Evolutionary conservation across 2,329 filamentous ascomycete genomes (phyloP).

Genomic region (Trichoderma cornu-damae): DNA sequence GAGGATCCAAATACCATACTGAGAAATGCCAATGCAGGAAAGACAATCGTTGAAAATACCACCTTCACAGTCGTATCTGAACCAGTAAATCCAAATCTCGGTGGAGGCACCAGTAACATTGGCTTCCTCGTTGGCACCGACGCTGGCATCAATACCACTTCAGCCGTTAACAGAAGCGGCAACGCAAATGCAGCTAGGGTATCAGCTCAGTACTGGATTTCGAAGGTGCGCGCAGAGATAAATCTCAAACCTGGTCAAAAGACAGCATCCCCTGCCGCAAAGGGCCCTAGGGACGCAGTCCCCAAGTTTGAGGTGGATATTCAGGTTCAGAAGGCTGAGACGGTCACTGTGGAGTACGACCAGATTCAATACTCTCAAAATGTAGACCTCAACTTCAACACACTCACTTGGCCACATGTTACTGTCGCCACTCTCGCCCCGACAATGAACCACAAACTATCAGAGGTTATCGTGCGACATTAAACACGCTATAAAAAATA

Average conservation of each 20-base stretch:
- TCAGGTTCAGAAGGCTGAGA: background rate
- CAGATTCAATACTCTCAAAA: conserved; percentile 38
- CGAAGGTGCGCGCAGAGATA: conserved; percentile 21
- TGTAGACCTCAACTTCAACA: background rate
- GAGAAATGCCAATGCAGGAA: background rate
- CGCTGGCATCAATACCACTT: background rate
- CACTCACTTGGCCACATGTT: background rate
- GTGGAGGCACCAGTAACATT: background rate
- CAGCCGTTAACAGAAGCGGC: conserved; percentile 12
- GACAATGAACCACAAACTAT: no score
- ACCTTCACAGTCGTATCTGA: background rate
- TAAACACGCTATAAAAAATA: no score
- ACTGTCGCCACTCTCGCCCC: background rate
- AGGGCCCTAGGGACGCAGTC: background rate
- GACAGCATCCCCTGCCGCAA: no score
- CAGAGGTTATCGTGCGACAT: no score
- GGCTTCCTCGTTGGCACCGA: background rate
- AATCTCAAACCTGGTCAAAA: background rate
- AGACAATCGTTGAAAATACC: background rate
- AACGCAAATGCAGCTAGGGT: conserved; percentile 22
- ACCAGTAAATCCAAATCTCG: background rate
- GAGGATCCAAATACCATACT: background rate
- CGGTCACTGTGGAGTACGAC: background rate
- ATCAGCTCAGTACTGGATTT: conserved; percentile 23
- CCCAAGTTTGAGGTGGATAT: background rate